Conservation (phyloP, 192 early-diverging fungal genomes). For the Coemansia sp. region DNA sequence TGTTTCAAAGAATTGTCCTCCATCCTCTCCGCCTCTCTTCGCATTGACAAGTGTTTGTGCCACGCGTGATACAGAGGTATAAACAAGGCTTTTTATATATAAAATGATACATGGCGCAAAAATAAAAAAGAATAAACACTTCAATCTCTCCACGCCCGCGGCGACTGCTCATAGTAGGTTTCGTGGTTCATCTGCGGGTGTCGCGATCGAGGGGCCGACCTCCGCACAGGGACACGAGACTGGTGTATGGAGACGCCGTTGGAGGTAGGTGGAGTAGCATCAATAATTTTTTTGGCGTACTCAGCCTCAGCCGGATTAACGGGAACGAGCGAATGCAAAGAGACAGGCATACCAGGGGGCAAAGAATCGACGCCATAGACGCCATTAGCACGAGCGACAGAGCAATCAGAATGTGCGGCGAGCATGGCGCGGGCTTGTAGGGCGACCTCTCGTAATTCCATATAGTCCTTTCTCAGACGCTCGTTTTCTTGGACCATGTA, state of each 20-base stretch:
- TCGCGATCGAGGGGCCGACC: not conserved
- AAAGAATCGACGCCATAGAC: slow-evolving; percentile 56
- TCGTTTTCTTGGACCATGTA: slow-evolving; percentile 47
- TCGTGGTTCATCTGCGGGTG: not conserved
- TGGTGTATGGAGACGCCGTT: slow-evolving; percentile 29
- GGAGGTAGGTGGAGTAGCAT: slow-evolving; percentile 36
- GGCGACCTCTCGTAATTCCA: slow-evolving; percentile 67
- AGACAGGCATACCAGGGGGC: slow-evolving; percentile 20
- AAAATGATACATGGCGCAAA: not conserved
- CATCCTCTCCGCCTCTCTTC: not conserved
- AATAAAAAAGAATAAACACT: not conserved
- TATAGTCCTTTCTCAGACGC: slow-evolving; percentile 27
- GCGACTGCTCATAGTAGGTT: not conserved
- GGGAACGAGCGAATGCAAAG: slow-evolving; percentile 24
- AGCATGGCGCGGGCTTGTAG: slow-evolving; percentile 75
- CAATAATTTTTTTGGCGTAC: slow-evolving; percentile 38
- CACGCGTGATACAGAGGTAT: not conserved
- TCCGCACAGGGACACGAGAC: not conserved
- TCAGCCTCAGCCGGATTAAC: slow-evolving; percentile 18
- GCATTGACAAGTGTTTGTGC: too few relatives aligned
- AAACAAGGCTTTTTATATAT: not conserved
- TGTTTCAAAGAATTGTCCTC: not conserved
- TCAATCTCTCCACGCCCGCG: not conserved
- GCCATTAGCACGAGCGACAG: slow-evolving; percentile 67
- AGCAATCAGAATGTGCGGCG: slow-evolving; percentile 76